Conservation (phyloP, 192 early-diverging fungal species). For the Entomortierella beljakovae region DNA sequence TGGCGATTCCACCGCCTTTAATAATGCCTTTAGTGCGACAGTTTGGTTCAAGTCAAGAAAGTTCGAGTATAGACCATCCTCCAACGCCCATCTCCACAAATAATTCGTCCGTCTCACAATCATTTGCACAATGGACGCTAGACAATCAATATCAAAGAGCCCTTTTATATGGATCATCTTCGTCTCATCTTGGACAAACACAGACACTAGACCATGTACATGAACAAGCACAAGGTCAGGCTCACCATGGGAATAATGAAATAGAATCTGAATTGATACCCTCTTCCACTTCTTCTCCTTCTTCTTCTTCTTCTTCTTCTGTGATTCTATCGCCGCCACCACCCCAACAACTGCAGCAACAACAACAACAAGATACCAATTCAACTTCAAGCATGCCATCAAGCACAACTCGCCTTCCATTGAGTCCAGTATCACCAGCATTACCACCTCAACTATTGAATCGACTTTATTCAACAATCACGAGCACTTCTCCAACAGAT, state of each 20-base stretch:
- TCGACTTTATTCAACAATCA: constrained; percentile 31
- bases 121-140: constrained; percentile 12
- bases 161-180: neutral
- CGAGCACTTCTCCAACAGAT: constrained; percentile 11
- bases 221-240: too few species aligned
- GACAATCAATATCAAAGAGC: constrained; percentile 8
- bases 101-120: constrained; percentile 18
- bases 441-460: constrained; percentile 26
- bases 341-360: neutral
- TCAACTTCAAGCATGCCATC: neutral
- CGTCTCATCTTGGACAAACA: too few species aligned
- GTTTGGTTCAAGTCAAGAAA: constrained; percentile 10
- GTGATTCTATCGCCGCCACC: neutral
- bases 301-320: too few species aligned
- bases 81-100: constrained; percentile 26
- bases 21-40: constrained; percentile 27
- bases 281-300: too few species aligned
- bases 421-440: neutral
- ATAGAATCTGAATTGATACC: neutral
- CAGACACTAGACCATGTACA: too few species aligned
- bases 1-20: constrained; percentile 38
- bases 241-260: neutral
- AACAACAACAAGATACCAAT: neutral
- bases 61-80: constrained; percentile 15
- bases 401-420: neutral